phyloP scores from a whole-genome alignment of 1,284 basidiomycete genomes.

The Phellinidium pouzarii region DNA sequence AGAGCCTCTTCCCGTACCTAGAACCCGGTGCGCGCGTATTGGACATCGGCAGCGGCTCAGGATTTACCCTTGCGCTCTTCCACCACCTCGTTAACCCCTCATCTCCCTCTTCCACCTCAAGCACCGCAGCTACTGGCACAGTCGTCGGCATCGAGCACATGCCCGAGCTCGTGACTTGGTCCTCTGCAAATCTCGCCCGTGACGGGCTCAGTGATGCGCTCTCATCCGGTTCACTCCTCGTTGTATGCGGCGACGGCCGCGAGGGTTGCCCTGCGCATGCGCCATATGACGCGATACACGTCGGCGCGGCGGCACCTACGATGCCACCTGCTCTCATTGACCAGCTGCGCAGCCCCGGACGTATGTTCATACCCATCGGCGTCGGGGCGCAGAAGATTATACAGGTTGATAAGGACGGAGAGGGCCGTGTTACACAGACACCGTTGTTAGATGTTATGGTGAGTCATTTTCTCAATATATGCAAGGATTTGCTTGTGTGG shows the following conservation, averaged over 20 bases:
- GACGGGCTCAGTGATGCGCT: constrained; percentile 60
- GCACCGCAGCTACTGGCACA: constrained; percentile 40
- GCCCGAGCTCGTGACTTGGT: constrained; percentile 66
- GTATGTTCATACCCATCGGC: constrained; percentile 94
- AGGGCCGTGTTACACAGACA: constrained; percentile 63
- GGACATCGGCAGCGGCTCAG: constrained; percentile 77
- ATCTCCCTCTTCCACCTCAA: constrained; percentile 27
- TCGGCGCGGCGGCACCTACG: constrained; percentile 83
- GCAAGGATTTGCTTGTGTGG: not conserved
- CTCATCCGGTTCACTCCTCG: constrained; percentile 46
- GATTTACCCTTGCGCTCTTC: constrained; percentile 73
- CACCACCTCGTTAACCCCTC: constrained; percentile 61
- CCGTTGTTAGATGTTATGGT: constrained; percentile 81
- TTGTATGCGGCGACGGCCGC: constrained; percentile 79
- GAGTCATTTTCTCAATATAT: constrained; percentile 31
- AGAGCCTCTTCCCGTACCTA: constrained; percentile 67
- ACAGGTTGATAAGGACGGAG: constrained; percentile 74
- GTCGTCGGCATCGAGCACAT: constrained; percentile 94
- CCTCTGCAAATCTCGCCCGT: constrained; percentile 56
- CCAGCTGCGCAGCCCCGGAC: constrained; percentile 78
- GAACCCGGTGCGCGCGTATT: constrained; percentile 67
- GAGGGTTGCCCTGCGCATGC: constrained; percentile 48
- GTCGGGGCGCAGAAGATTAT: constrained; percentile 54
- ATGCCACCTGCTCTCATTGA: constrained; percentile 73
- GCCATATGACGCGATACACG: constrained; percentile 88